Evolutionary conservation across 2,329 filamentous ascomycete genomes (phyloP).

Genomic region (Alternaria sp.): DNA sequence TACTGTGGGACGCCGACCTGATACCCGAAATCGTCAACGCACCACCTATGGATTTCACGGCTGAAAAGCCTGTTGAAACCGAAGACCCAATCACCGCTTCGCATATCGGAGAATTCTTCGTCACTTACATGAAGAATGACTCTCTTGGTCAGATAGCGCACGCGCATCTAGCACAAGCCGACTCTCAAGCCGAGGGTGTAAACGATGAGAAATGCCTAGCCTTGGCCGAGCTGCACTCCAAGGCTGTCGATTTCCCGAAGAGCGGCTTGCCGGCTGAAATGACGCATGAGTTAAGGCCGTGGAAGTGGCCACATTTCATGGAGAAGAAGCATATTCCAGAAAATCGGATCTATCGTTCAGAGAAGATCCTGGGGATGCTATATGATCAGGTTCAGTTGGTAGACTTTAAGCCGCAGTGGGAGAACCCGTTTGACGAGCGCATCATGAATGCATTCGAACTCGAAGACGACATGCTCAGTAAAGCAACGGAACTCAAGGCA

Average conservation of each 20-base stretch:
- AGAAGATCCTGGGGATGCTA: conserved; percentile 77
- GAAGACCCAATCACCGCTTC: conserved; percentile 71
- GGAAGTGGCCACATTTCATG: conserved; percentile 86
- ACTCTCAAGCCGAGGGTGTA: conserved; percentile 69
- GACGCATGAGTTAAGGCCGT: conserved; percentile 66
- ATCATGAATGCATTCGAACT: conserved; percentile 72
- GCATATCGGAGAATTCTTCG: conserved; percentile 86
- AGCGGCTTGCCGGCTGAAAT: conserved; percentile 81
- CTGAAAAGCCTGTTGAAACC: conserved; percentile 65
- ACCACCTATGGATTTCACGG: conserved; percentile 78
- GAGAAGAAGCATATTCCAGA: conserved; percentile 66
- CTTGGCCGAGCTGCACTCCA: conserved; percentile 83
- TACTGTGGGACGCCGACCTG: conserved; percentile 86
- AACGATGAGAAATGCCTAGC: conserved; percentile 72
- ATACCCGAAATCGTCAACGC: conserved; percentile 72
- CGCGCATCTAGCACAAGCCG: conserved; percentile 81
- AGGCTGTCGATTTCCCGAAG: conserved; percentile 94
- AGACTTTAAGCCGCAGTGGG: conserved; percentile 77
- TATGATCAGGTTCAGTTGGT: conserved; percentile 79
- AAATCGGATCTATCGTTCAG: conserved; percentile 69
- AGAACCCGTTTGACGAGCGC: conserved; percentile 76
- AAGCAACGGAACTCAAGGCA: conserved; percentile 73
- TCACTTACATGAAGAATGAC: conserved; percentile 92
- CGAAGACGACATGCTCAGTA: conserved; percentile 63
- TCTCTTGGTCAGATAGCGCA: conserved; percentile 80